Evolutionary conservation across 208 protist genomes (phyloP), one percentile per base, ranked within the genome.

Genomic region (Strigomonas culicis): DNA sequence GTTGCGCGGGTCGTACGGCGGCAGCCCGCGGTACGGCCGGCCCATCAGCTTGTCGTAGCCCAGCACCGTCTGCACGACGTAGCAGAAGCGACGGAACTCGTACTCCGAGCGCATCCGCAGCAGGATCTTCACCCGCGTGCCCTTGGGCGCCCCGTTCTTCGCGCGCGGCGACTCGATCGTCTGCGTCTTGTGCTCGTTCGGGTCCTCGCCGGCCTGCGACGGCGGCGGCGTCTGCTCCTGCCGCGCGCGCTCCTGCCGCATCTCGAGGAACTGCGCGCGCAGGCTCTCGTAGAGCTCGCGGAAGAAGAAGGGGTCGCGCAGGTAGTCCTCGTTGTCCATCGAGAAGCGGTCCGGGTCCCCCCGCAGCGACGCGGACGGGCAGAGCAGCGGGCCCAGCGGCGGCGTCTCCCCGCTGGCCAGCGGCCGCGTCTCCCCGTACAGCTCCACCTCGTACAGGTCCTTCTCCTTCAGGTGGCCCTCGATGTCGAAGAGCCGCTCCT

Each of bases 1-100:
- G 66, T 86, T 86, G 28, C 80, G 75, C 6, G 80, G 80, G 74
- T 86, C 80, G 64, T 86, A 87, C 31, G 80, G 80, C 4, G 80
- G 76, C 34, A 84, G 62, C 0, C 80, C 80, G 34, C 74, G 70
- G 52, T 87, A 76, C 7, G 77, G 80, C 1, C 70, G 77, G 25
- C 67, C 49, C 15, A 75, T 77, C 17, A 87, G 55, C 52, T 75
- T 77, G 59, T 83, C 80, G 53, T 80, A 87, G 52, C 80, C 74
- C 22, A 87, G 57, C 47, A 87, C 80, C 0, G 43, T 72, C 51
- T 80, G 72, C 49, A 81, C 32, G 1, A 80, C 68, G 47, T 79
- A 87, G 74, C 75, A 77, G 10, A 87, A 65, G 2, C 77, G 77
- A 0, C 77, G 76, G 59, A 81, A 79, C 41, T 87, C 80, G 0